Conservation (phyloP, 768 basidiomycete genomes). For the Mrakia frigida region DNA sequence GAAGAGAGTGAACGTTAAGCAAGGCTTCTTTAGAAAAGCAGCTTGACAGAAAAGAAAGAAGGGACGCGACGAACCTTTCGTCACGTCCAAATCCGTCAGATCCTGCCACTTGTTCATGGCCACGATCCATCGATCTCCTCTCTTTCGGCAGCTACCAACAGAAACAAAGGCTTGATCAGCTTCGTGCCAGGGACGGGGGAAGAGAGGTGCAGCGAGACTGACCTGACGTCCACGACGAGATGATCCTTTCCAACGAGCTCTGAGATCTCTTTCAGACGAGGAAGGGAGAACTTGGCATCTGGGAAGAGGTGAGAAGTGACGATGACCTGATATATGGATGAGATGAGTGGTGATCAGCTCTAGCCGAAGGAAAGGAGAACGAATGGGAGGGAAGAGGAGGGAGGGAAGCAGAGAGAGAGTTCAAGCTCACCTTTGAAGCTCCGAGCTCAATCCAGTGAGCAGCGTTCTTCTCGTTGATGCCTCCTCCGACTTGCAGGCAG, state of each 20-base stretch:
- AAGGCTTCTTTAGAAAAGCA: neutral
- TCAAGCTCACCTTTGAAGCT: conserved; percentile 67
- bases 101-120: conserved; percentile 99
- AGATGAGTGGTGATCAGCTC: neutral
- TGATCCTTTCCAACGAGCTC: conserved; percentile 68
- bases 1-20: conserved; percentile 13
- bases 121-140: conserved; percentile 75
- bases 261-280: conserved; percentile 62
- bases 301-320: conserved; percentile 98
- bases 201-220: conserved; percentile 32
- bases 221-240: conserved; percentile 94
- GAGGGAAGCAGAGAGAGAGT: no score
- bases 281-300: conserved; percentile 65
- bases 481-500: conserved; percentile 86
- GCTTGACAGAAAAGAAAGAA: neutral
- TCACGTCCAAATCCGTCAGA: conserved; percentile 89
- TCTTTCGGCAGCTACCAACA: conserved; percentile 65
- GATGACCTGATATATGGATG: conserved; percentile 61
- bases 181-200: neutral
- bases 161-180: neutral
- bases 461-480: conserved; percentile 77
- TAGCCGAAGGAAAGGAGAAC: neutral
- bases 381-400: conserved; percentile 29
- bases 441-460: conserved; percentile 77
- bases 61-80: conserved; percentile 54